A percentile compares a stretch with the other conserved stretches of the same genome.
Evolutionary conservation across 163 green algal species (phyloP).

Genomic region (Chloromonas sp.): DNA sequence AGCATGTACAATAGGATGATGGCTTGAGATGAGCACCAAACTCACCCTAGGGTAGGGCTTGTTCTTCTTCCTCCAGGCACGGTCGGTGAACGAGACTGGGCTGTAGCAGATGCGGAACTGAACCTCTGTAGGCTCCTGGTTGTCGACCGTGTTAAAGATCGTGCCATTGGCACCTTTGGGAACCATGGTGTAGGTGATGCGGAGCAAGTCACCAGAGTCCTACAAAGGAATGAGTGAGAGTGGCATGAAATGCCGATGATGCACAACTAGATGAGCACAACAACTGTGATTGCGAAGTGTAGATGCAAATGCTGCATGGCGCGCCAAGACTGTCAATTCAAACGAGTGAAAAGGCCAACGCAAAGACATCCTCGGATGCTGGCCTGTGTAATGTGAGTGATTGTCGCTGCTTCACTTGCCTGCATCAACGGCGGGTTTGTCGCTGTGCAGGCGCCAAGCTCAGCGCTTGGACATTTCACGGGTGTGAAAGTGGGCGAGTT

Average conservation of each 20-base stretch:
- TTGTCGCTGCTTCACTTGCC: no score
- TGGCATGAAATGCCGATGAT: no score
- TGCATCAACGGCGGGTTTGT: background rate
- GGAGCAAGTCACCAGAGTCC: background rate
- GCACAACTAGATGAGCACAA: no score
- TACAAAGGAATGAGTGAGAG: background rate
- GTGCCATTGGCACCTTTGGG: background rate
- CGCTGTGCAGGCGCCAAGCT: background rate
- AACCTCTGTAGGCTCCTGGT: background rate
- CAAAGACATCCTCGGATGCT: no score
- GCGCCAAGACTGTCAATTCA: no score
- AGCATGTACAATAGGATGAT: no score
- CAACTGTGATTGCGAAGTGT: no score
- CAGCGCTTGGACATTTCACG: background rate
- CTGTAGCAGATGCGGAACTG: background rate
- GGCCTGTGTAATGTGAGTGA: no score
- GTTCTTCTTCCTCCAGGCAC: slow-evolving; percentile 3
- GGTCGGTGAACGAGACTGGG: background rate
- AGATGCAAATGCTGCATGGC: no score
- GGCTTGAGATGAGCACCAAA: no score
- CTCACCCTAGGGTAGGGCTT: slow-evolving; percentile 9
- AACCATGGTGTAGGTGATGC: background rate
- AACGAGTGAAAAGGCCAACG: no score
- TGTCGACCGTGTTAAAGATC: background rate
- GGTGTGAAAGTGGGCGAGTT: background rate